Evolutionary conservation across 257 asterid genomes (phyloP).

Genomic region (Striga asiatica): DNA sequence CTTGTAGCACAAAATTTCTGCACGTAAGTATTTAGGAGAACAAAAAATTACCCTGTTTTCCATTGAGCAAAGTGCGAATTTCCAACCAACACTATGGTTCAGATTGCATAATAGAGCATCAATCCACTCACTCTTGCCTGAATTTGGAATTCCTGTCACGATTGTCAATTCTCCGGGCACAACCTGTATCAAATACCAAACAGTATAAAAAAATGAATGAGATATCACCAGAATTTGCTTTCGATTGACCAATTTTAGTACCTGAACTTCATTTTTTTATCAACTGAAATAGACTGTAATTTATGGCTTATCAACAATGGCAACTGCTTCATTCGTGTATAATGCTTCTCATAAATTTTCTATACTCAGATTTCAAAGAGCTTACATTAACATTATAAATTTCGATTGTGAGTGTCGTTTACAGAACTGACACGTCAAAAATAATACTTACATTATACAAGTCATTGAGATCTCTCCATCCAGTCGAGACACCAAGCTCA

Average conservation of each 20-base stretch:
- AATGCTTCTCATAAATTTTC: no score
- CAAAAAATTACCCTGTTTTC: constrained; percentile 67
- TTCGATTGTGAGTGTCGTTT: background rate
- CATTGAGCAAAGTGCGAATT: constrained; percentile 94
- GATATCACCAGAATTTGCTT: no score
- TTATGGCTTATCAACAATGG: no score
- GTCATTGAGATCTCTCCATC: constrained; percentile 75
- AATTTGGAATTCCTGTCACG: constrained; percentile 96
- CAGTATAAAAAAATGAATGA: no score
- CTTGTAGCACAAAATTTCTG: background rate
- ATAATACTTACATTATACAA: constrained; percentile 56
- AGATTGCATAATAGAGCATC: constrained; percentile 95
- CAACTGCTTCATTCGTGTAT: no score
- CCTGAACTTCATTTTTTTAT: no score
- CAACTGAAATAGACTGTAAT: no score
- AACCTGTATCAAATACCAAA: constrained; percentile 52
- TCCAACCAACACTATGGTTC: constrained; percentile 80
- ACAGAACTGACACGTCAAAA: background rate
- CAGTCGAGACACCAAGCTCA: constrained; percentile 91
- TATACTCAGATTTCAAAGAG: no score
- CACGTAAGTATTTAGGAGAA: background rate
- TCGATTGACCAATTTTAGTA: no score
- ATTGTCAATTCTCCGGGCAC: constrained; percentile 94
- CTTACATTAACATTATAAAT: no score
- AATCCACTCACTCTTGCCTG: constrained; percentile 99